Percentiles rank a stretch among this genome's conserved stretches.
These are phyloP conservation scores for Davidsoniella australis DNA, from an alignment of 2,329 filamentous ascomycete genomes.

Conservation along the genomic window DNA sequence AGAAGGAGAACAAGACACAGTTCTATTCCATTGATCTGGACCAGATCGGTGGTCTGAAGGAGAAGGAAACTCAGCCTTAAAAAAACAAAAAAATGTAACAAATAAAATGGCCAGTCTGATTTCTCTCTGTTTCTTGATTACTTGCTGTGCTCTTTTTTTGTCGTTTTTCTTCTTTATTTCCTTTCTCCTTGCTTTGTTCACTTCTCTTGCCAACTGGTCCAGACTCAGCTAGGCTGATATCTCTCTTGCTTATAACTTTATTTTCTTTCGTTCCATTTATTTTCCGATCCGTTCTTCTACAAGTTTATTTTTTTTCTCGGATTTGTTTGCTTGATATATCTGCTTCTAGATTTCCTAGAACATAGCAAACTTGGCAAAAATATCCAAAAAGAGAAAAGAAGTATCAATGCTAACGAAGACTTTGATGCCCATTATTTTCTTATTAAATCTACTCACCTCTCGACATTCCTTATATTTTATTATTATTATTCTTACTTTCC, in stretches of 20 bases:
- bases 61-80: conserved; percentile 45
- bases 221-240: neutral
- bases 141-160: neutral
- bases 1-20: conserved; percentile 58
- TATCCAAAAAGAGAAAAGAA: too few species aligned
- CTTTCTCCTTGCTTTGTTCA: neutral
- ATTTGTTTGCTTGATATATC: conserved; percentile 1
- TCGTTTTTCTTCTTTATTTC: neutral
- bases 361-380: too few species aligned
- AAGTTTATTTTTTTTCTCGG: conserved; percentile 5
- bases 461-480: neutral
- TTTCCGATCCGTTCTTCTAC: neutral
- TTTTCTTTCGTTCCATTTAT: neutral
- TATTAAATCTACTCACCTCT: too few species aligned
- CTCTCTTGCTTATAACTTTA: neutral
- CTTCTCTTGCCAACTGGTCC: neutral
- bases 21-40: conserved; percentile 94
- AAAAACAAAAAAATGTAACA: neutral
- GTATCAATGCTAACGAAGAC: too few species aligned
- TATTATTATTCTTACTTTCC: conserved; percentile 10
- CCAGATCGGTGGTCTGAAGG: conserved; percentile 81
- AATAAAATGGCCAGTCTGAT: neutral
- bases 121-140: conserved; percentile 5
- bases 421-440: too few species aligned
- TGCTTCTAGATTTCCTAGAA: too few species aligned